phyloP scores from a whole-genome alignment of 768 basidiomycete genomes.

The Roridomyces roridus region DNA sequence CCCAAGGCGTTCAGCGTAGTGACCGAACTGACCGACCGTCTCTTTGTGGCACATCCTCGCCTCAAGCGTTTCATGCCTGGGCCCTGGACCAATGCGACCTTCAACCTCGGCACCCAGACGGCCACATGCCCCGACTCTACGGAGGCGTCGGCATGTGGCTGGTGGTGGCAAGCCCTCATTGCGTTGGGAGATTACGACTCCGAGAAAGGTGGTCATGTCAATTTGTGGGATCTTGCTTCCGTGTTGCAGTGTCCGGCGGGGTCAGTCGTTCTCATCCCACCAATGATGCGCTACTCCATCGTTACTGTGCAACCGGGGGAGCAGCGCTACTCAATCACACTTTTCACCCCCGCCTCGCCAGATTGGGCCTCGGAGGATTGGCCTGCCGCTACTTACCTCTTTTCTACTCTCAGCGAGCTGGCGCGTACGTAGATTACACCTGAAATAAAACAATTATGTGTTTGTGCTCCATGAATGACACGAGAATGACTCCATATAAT shows the following conservation, averaged over 20 bases:
- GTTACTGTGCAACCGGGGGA: neutral
- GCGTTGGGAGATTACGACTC: neutral
- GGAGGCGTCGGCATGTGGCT: neutral
- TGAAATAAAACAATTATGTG: no score
- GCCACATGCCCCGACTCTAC: neutral
- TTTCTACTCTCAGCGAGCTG: no score
- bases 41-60: no score
- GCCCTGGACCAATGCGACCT: neutral
- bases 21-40: no score
- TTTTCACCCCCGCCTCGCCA: neutral
- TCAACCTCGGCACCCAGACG: neutral
- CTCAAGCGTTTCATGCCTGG: neutral
- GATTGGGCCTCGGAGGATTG: neutral
- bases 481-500: no score
- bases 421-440: no score
- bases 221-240: neutral
- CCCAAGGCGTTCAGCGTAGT: no score
- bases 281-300: neutral
- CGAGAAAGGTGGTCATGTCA: neutral
- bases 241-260: neutral
- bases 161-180: neutral
- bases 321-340: neutral
- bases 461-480: no score
- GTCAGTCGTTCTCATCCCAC: neutral
- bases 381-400: neutral